A percentile compares a stretch with the other conserved stretches of the same genome.
phyloP scores from a whole-genome alignment of 163 green algal species.

The Chlorella variabilis region DNA sequence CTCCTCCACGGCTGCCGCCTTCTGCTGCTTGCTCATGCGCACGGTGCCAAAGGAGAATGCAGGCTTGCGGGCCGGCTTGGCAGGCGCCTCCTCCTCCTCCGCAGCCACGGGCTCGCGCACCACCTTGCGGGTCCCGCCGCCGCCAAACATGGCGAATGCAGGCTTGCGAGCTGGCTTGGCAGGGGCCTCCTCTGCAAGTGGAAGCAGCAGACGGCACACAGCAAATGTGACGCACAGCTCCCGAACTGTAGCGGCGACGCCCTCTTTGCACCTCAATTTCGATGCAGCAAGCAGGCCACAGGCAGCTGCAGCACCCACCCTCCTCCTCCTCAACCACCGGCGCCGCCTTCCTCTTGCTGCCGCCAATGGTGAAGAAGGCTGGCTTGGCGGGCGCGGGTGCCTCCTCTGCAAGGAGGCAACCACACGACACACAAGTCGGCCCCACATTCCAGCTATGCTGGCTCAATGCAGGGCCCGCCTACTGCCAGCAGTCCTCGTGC shows the following conservation, averaged over 20 bases:
- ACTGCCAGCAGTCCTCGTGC: too few relatives aligned
- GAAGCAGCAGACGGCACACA: not conserved
- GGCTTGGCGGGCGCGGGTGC: not conserved
- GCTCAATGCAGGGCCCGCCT: too few relatives aligned
- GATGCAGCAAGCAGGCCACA: too few relatives aligned
- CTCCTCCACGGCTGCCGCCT: slow-evolving; percentile 5
- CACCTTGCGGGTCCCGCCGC: slow-evolving; percentile 22
- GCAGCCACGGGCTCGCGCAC: not conserved
- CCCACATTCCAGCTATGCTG: too few relatives aligned
- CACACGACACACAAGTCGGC: too few relatives aligned
- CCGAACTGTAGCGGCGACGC: too few relatives aligned
- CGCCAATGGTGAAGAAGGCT: not conserved
- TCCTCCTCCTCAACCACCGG: not conserved
- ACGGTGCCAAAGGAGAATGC: slow-evolving; percentile 12
- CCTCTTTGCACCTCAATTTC: too few relatives aligned
- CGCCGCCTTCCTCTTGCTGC: not conserved
- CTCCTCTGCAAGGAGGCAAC: not conserved
- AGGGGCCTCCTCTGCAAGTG: slow-evolving; percentile 10
- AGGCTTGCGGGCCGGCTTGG: slow-evolving; percentile 10
- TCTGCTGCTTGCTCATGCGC: slow-evolving; percentile 20
- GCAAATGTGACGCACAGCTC: not conserved
- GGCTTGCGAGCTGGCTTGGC: slow-evolving; percentile 9
- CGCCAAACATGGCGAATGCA: slow-evolving; percentile 10
- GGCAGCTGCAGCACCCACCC: slow-evolving; percentile 1
- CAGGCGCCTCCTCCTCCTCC: not conserved